Evolutionary conservation across 768 basidiomycete genomes (phyloP), one percentile per base, ranked within the genome.

Genomic region (Collybia sordida): DNA sequence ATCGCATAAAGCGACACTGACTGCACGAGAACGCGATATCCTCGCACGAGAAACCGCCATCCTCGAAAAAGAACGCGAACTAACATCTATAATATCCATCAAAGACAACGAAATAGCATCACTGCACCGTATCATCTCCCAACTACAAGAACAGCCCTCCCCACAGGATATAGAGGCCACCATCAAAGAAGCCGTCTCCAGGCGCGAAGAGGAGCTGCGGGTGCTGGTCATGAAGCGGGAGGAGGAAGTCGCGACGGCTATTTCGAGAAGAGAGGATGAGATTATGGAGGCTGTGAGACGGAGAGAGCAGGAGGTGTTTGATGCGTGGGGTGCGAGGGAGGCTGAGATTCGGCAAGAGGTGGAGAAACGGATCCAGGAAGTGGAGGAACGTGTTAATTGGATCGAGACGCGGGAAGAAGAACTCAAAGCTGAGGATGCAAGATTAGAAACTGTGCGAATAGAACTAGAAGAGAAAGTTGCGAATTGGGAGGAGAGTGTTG

Each of bases 171-270:
- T 77, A 18, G 79, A 83, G 28, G 50, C 55, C 5, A 74, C 75
- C 25, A 70, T 82, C 51, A 81, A 80, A 17, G 78, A 79, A 17
- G 86, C 85, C 0, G 74, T 90, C 8, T 64, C 71, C 15, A 72
- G 72, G 45, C 77, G 88, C 2, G 89, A 90, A 57, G 83, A 84
- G 36, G 88, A 89, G 58, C 69, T 91, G 28, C 78, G 86, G 1
- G 68, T 76, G 17, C 72, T 85, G 31, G 80, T 90, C 18, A 72
- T 77, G 60, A 78, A 82, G 59, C 78, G 87, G 25, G 88, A 90
- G 62, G 81, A 82, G 44, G 86, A 89, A 59, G 83, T 90, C 3
- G 81, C 80, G 1, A 67, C 65, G 22, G 81, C 83, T 6, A 88
- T 88, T 72, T 68, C 78, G 21, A 68, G 76, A 45, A 72, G 88